Conservation (phyloP, 805 yeast species). For the Metschnikowia hibisci region DNA sequence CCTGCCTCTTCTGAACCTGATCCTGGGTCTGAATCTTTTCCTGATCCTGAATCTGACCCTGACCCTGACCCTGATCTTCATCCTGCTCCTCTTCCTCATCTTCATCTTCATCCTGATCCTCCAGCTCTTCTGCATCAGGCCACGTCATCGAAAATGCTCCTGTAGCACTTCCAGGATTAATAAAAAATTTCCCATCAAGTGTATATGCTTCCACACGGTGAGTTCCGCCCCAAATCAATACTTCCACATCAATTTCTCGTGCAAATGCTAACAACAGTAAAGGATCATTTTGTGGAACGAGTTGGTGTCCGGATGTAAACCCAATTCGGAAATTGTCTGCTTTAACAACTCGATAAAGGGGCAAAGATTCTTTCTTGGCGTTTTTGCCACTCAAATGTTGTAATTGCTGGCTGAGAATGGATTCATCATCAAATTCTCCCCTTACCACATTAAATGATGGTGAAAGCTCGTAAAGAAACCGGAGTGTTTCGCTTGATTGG, state of each 20-base stretch:
- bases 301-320: conserved; percentile 75
- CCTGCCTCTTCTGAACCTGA: too few relatives aligned
- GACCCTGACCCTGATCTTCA: too few relatives aligned
- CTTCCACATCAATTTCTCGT: conserved; percentile 86
- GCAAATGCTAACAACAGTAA: conserved; percentile 78
- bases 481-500: conserved; percentile 56
- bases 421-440: conserved; percentile 72
- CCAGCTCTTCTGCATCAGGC: conserved; percentile 52
- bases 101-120: conserved; percentile 37
- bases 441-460: conserved; percentile 70
- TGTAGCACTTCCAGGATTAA: conserved; percentile 96
- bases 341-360: conserved; percentile 59
- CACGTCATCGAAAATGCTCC: conserved; percentile 74
- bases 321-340: conserved; percentile 78
- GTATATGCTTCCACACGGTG: conserved; percentile 92
- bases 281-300: conserved; percentile 85
- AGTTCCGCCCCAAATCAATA: conserved; percentile 89
- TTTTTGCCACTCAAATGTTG: conserved; percentile 15
- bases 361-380: conserved; percentile 31
- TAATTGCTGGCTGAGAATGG: conserved; percentile 33
- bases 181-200: conserved; percentile 84
- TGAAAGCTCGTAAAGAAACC: conserved; percentile 64
- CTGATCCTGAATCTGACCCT: too few relatives aligned
- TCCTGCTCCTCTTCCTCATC: conserved; percentile 33
- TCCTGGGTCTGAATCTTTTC: too few relatives aligned